Conservation (phyloP, 345 rosid species). For the Hibiscus tridactylites region DNA sequence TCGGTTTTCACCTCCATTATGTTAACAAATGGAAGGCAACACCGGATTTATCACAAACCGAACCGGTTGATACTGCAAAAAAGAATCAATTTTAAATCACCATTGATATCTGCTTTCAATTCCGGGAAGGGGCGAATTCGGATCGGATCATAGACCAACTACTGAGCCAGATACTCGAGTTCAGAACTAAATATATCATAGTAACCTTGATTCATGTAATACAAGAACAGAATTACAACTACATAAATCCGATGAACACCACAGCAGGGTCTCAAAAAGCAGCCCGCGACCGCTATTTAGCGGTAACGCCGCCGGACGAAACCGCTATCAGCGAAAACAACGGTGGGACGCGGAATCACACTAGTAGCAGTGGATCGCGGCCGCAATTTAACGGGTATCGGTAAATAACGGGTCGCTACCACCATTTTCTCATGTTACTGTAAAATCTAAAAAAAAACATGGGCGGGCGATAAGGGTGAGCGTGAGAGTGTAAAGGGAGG, state of each 20-base stretch:
- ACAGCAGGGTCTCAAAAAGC: too few relatives aligned
- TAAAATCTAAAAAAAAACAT: too few relatives aligned
- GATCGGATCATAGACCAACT: neutral
- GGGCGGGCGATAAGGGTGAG: too few relatives aligned
- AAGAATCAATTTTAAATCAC: neutral
- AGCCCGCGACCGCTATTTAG: too few relatives aligned
- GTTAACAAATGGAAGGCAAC: conserved; percentile 9
- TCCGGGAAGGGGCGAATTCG: neutral
- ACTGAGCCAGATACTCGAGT: neutral
- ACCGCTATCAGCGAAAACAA: too few relatives aligned
- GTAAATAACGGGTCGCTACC: too few relatives aligned
- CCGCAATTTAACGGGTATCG: too few relatives aligned
- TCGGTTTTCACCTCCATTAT: conserved; percentile 17
- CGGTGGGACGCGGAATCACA: too few relatives aligned
- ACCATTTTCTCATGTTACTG: too few relatives aligned
- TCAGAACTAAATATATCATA: neutral
- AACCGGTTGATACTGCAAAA: conserved; percentile 11
- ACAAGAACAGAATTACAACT: neutral
- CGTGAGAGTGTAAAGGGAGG: too few relatives aligned
- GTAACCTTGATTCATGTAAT: neutral
- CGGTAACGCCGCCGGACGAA: too few relatives aligned
- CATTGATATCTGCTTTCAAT: neutral
- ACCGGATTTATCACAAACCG: neutral
- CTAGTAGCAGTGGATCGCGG: too few relatives aligned
- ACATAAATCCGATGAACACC: neutral